Percentiles rank a stretch among this genome's conserved stretches.
phyloP scores from a whole-genome alignment of 768 basidiomycete species.

The Suillus occidentalis region DNA sequence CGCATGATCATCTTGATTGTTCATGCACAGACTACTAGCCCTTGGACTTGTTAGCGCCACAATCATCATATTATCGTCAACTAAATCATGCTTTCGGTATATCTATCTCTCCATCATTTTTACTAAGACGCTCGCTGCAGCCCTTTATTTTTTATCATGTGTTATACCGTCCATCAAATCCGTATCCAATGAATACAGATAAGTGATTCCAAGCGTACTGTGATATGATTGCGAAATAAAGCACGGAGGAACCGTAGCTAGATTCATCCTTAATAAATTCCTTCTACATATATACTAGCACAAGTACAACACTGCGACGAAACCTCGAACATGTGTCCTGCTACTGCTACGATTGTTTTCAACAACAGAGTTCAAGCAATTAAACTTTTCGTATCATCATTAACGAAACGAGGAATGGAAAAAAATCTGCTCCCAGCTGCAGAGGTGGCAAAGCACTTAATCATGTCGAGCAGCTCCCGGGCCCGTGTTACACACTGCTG shows the following conservation, averaged over 20 bases:
- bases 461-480: no score
- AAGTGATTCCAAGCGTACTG: not conserved
- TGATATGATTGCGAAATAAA: not conserved
- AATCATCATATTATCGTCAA: conserved; percentile 2
- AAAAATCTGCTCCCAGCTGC: no score
- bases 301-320: not conserved
- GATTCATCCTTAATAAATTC: not conserved
- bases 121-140: conserved; percentile 20
- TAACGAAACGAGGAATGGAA: no score
- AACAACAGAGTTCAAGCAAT: no score
- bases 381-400: no score
- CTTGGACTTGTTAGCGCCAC: conserved; percentile 16
- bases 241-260: not conserved
- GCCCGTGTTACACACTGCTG: no score
- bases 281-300: not conserved
- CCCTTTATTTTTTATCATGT: conserved; percentile 23
- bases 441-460: no score
- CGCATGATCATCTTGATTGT: conserved; percentile 1
- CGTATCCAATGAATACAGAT: conserved; percentile 22
- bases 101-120: conserved; percentile 3
- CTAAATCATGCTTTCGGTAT: conserved; percentile 12
- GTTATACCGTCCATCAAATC: conserved; percentile 24
- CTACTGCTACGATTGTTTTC: no score
- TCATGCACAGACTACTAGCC: not conserved
- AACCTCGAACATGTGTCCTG: not conserved